These are phyloP conservation scores for Colletotrichum camelliae DNA, from an alignment of 2,329 filamentous ascomycete species.

Conservation along the genomic window DNA sequence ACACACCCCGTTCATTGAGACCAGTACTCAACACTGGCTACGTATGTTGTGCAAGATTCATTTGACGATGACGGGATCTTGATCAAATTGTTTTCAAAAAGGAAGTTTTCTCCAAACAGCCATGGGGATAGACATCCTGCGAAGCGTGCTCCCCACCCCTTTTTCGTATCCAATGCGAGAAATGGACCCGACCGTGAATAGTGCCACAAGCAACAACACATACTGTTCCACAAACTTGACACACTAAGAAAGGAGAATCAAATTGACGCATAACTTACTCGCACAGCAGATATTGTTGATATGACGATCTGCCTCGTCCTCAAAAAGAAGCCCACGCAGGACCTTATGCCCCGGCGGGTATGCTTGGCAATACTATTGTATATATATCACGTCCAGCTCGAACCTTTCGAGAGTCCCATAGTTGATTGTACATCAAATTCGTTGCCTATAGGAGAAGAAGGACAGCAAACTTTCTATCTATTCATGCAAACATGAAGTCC, in stretches of 20 bases:
- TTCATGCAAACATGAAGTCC: neutral
- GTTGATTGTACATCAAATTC: neutral
- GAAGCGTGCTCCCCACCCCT: neutral
- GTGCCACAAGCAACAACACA: neutral
- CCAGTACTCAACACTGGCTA: neutral
- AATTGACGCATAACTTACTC: neutral
- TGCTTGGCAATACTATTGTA: neutral
- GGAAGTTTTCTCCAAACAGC: neutral
- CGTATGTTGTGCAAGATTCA: accelerated
- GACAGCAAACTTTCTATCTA: neutral
- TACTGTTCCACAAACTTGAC: accelerated
- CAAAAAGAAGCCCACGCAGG: neutral
- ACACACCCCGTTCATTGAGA: neutral
- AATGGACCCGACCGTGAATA: accelerated
- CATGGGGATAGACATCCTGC: neutral
- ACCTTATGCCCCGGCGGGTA: neutral
- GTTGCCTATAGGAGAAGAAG: accelerated
- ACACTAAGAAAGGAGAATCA: neutral
- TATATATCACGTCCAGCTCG: accelerated
- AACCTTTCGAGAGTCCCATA: accelerated
- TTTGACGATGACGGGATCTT: neutral
- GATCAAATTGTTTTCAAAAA: accelerated
- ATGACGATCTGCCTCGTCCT: neutral
- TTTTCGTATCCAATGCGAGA: neutral
- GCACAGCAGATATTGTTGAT: accelerated